Conservation (phyloP, 495 filamentous ascomycete genomes). For the Evernia prunastri region DNA sequence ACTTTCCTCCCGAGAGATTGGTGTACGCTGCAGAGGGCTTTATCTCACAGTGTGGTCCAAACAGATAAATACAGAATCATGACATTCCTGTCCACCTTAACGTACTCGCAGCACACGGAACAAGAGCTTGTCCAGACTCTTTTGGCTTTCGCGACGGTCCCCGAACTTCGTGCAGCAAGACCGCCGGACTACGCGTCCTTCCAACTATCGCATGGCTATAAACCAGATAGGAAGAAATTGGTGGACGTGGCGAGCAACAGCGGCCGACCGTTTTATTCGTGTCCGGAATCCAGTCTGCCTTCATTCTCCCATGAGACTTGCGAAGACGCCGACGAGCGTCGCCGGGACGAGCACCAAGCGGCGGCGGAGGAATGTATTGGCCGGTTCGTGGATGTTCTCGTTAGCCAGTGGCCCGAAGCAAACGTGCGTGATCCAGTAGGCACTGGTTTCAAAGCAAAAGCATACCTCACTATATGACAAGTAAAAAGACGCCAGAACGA, state of each 20-base stretch:
- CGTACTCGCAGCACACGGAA: constrained; percentile 27
- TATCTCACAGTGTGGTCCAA: constrained; percentile 16
- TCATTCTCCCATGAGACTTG: constrained; percentile 16
- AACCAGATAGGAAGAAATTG: constrained; percentile 13
- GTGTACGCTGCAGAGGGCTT: constrained; percentile 28
- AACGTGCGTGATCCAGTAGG: constrained; percentile 6
- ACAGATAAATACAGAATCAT: constrained; percentile 34
- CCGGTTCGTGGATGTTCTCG: constrained; percentile 21
- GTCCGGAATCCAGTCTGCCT: constrained; percentile 19
- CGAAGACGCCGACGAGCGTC: constrained; percentile 8
- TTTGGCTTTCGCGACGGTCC: constrained; percentile 32
- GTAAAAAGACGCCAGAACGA: background rate
- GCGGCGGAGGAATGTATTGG: constrained; percentile 14
- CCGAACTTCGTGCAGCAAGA: constrained; percentile 24
- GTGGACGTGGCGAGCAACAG: constrained; percentile 8
- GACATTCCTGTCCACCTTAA: constrained; percentile 37
- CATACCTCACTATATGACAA: background rate
- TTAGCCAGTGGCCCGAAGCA: constrained; percentile 31
- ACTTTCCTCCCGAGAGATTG: background rate
- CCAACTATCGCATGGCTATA: constrained; percentile 20
- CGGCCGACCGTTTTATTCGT: constrained; percentile 17
- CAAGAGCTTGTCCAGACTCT: constrained; percentile 32
- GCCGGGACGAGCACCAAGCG: constrained; percentile 13
- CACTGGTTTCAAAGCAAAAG: constrained; percentile 2
- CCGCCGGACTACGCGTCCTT: constrained; percentile 13